Conservation (phyloP, 352 stramenopile genomes). For the Phytophthora pluvialis region DNA sequence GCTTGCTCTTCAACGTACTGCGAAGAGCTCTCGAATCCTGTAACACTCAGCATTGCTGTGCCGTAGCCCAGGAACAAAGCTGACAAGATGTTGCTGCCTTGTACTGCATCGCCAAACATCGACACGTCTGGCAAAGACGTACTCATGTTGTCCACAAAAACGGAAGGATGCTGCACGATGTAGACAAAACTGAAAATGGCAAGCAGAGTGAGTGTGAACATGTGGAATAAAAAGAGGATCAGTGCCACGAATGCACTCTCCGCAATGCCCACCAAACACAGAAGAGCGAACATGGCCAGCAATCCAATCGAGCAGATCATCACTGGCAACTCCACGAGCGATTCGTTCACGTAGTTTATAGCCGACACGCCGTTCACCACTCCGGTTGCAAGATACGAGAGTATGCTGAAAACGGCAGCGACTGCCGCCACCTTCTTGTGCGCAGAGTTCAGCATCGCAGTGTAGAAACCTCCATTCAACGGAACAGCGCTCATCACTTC, state of each 20-base stretch:
- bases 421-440: slow-evolving; percentile 86
- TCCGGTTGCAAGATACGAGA: slow-evolving; percentile 92
- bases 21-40: slow-evolving; percentile 87
- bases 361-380: slow-evolving; percentile 55
- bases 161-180: slow-evolving; percentile 52
- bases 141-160: slow-evolving; percentile 72
- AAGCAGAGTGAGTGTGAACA: slow-evolving; percentile 66
- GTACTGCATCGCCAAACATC: slow-evolving; percentile 48
- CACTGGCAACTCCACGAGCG: slow-evolving; percentile 58
- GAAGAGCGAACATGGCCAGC: slow-evolving; percentile 81
- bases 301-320: slow-evolving; percentile 48
- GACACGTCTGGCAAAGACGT: slow-evolving; percentile 57
- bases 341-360: slow-evolving; percentile 80
- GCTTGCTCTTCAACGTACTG: slow-evolving; percentile 91
- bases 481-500: slow-evolving; percentile 87
- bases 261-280: slow-evolving; percentile 82
- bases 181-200: slow-evolving; percentile 61
- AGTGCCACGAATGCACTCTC: slow-evolving; percentile 85
- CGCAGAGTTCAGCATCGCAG: slow-evolving; percentile 92
- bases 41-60: slow-evolving; percentile 88
- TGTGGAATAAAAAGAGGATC: slow-evolving; percentile 79
- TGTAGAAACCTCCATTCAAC: slow-evolving; percentile 91
- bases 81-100: slow-evolving; percentile 37
- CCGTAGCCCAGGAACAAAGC: slow-evolving; percentile 72
- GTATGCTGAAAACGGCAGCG: slow-evolving; percentile 65